phyloP scores from a whole-genome alignment of 352 stramenopile genomes.

The Phytopythium kandeliae region DNA sequence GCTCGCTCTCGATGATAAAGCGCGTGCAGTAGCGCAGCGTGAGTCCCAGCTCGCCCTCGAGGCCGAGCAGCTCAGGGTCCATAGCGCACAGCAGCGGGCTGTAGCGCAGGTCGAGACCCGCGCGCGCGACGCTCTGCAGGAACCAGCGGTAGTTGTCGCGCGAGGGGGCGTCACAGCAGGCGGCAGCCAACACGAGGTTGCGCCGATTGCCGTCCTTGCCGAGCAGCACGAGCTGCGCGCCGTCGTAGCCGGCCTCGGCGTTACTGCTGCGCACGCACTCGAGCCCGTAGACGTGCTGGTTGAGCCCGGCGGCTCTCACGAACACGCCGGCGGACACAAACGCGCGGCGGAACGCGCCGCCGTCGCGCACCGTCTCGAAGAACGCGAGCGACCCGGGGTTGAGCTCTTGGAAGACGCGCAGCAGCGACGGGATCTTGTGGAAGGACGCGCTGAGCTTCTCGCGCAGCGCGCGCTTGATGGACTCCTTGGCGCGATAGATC shows the following conservation, averaged over 20 bases:
- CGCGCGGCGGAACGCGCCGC: constrained; percentile 29
- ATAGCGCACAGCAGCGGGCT: constrained; percentile 39
- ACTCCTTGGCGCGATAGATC: constrained; percentile 52
- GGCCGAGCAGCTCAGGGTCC: constrained; percentile 21
- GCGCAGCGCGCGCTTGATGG: constrained; percentile 27
- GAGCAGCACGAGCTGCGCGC: constrained; percentile 38
- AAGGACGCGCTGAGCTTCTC: constrained; percentile 28
- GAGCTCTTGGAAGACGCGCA: constrained; percentile 26
- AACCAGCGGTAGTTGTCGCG: constrained; percentile 52
- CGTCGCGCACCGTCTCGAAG: constrained; percentile 11
- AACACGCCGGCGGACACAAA: constrained; percentile 50
- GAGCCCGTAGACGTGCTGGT: constrained; percentile 53
- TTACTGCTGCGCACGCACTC: constrained; percentile 28
- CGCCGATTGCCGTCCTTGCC: constrained; percentile 49
- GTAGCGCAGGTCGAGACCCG: constrained; percentile 33
- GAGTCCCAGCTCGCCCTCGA: constrained; percentile 34
- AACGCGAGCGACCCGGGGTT: constrained; percentile 29
- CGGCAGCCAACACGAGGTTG: constrained; percentile 34
- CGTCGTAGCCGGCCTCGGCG: constrained; percentile 27
- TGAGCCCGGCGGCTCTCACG: constrained; percentile 23
- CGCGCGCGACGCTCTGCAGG: constrained; percentile 30
- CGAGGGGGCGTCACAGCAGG: constrained; percentile 25
- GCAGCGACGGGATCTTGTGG: constrained; percentile 34
- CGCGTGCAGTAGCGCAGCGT: constrained; percentile 46
- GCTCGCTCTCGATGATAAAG: constrained; percentile 46